These are phyloP conservation scores for Leccinum obscurum DNA, from an alignment of 768 basidiomycete genomes.

Conservation along the genomic window DNA sequence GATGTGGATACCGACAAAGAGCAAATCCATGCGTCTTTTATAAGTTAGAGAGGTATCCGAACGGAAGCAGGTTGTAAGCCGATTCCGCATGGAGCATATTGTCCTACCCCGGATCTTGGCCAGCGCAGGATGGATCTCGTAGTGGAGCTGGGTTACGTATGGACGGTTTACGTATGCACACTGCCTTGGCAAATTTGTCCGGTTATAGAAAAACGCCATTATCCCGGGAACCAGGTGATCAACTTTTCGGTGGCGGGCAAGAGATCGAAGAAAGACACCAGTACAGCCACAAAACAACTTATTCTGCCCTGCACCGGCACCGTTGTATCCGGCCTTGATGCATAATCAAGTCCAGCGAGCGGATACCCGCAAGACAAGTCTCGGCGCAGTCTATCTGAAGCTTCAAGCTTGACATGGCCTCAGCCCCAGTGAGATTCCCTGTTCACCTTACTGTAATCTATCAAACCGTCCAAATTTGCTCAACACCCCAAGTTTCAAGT, in stretches of 20 bases:
- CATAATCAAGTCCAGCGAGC: not conserved
- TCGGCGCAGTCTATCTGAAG: not conserved
- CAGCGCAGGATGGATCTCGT: conserved; percentile 12
- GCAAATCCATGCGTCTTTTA: conserved; percentile 17
- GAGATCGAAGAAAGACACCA: not conserved
- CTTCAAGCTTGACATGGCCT: not conserved
- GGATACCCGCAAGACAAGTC: not conserved
- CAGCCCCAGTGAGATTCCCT: not conserved
- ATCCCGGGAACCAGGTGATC: not conserved
- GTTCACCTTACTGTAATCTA: not conserved
- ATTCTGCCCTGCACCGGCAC: not conserved
- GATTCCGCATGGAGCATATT: conserved; percentile 1
- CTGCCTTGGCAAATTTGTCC: no score
- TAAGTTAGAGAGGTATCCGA: conserved; percentile 6
- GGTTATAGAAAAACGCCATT: not conserved
- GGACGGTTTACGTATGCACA: not conserved
- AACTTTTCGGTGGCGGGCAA: not conserved
- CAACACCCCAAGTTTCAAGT: not conserved
- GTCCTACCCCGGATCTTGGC: conserved; percentile 17
- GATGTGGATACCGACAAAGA: conserved; percentile 1
- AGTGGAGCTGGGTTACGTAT: not conserved
- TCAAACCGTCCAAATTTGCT: not conserved
- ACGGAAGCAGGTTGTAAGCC: conserved; percentile 1
- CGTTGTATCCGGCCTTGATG: not conserved
- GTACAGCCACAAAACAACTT: not conserved